A percentile compares a stretch with the other conserved stretches of the same genome.
Evolutionary conservation across 371 early-diverging fungal genomes (phyloP).

Genomic region (Umbelopsis sp.): DNA sequence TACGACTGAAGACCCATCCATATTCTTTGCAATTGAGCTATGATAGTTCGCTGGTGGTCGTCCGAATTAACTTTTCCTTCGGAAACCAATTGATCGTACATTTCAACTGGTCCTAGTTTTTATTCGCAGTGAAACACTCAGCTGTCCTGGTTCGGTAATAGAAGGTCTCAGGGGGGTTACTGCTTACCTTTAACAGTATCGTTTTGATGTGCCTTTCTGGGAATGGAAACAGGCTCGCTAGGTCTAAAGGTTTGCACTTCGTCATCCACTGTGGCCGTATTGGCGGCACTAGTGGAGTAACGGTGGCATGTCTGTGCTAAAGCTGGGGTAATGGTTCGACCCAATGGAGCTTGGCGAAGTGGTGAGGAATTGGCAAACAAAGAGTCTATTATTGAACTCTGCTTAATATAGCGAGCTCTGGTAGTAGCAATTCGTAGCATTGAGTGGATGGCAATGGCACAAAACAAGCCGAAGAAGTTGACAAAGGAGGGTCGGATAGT

Average conservation of each 20-base stretch:
- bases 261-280: not conserved
- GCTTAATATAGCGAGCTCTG: not conserved
- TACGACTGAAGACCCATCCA: constrained; percentile 34
- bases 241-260: not conserved
- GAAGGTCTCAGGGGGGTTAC: not conserved
- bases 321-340: not conserved
- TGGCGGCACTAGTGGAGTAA: not conserved
- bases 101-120: constrained; percentile 4
- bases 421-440: not conserved
- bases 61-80: constrained; percentile 25
- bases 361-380: not conserved
- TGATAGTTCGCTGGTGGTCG: constrained; percentile 30
- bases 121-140: not conserved
- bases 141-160: not conserved
- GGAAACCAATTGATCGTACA: constrained; percentile 5
- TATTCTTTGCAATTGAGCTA: constrained; percentile 28
- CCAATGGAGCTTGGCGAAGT: not conserved
- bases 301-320: not conserved
- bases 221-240: not conserved
- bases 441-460: not conserved
- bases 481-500: constrained; percentile 2
- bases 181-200: not conserved
- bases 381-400: not conserved
- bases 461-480: too few species aligned
- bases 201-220: not conserved